Percentiles rank a stretch among this genome's conserved stretches.
phyloP scores from a whole-genome alignment of 306 rosid species.

The Gillenia trifoliata region DNA sequence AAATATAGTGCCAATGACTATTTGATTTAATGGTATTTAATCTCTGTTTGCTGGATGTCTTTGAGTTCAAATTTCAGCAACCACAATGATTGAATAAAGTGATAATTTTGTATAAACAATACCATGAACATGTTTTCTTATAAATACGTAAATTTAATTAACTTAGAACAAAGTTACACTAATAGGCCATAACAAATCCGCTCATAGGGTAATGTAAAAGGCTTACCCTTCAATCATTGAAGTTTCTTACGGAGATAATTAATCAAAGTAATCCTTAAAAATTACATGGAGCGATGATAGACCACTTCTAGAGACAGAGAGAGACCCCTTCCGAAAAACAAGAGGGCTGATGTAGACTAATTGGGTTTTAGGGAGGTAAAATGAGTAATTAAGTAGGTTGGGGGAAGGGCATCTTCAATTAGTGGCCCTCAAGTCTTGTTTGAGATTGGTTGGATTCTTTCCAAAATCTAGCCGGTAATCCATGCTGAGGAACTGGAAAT shows the following conservation, averaged over 20 bases:
- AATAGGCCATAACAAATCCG: background rate
- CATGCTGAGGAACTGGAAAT: conserved; percentile 78
- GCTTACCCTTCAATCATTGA: background rate
- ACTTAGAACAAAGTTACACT: background rate
- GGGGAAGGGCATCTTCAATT: conserved; percentile 12
- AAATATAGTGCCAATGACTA: no score
- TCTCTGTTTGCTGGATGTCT: no score
- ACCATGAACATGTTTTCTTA: background rate
- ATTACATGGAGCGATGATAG: background rate
- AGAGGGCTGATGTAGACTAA: background rate
- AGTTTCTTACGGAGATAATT: background rate
- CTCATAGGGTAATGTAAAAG: background rate
- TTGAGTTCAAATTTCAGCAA: no score
- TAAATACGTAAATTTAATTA: background rate
- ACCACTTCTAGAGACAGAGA: background rate
- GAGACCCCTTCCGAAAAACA: conserved; percentile 11
- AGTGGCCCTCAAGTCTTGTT: conserved; percentile 5
- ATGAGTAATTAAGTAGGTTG: background rate
- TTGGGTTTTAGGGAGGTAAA: conserved; percentile 11
- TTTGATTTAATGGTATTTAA: no score
- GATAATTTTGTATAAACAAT: no score
- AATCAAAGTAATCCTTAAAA: background rate
- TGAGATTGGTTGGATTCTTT: conserved; percentile 30
- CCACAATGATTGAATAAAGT: background rate
- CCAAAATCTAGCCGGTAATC: conserved; percentile 81